Base-by-base conservation (phyloP, 2,329 filamentous ascomycete species). In the Nakataea oryzae region DNA sequence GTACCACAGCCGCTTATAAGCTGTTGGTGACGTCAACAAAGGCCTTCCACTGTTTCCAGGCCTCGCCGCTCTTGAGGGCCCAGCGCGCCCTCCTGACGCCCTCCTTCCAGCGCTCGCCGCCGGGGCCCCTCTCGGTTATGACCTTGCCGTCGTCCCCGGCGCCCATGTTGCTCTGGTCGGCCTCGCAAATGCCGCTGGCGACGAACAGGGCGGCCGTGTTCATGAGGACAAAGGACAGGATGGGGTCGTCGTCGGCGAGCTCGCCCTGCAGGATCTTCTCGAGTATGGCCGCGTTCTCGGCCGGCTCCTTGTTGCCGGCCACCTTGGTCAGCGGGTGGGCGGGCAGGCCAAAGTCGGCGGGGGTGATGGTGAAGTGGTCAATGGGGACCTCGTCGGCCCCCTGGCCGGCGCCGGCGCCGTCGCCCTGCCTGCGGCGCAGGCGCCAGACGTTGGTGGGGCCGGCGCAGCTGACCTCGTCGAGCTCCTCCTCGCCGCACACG, bases 401-500 rank as follows among this genome's bases (percentile, higher is more conserved):
- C 71, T 80, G 62, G 69, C 74, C 58, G 70, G 74, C 66, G 67
- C 59, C 61, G 50, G 73, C 72, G 54, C 72, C 58, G 50, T 72
- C 70, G 4, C 75, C 73, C 27, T 81, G 77, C 1, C 54, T 24
- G 13, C 60, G 60, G 61, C 82, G 78, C 29, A 97, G 76, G 75
- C 86, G 86, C 95, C 95, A 99, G 81, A 93, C 96, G 69, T 90
- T 86, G 2, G 93, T 96, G 47, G 81, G 81, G 0, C 95, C 93
- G 1, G 93, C 95, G 68, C 93, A 97, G 69, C 90, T 95, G 65
- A 99, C 85, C 77, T 99, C 95, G 72, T 99, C 95, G 32, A 99
- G 85, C 68, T 97, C 91, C 76, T 97, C 96, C 67, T 90, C 88
- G 56, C 95, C 95, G 71, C 93, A 99, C 24, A 97, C 90, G 27